A percentile compares a stretch with the other conserved stretches of the same genome.
Evolutionary conservation across 78 protist genomes (phyloP).

Genomic region (Tieghemostelium lacteum): DNA sequence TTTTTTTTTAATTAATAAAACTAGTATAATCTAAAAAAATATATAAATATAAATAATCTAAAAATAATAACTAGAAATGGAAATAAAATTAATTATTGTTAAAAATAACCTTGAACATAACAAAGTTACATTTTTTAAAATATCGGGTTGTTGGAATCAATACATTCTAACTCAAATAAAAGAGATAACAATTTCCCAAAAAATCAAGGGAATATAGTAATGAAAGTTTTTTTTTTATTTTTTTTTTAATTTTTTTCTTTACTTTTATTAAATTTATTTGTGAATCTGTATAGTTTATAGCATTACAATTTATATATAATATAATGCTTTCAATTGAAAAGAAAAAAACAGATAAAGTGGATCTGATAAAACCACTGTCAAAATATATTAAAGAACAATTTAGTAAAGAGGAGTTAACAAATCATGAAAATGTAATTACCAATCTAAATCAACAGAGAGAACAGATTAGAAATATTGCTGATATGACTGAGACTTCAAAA

Average conservation of each 20-base stretch:
- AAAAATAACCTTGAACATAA: too few species aligned
- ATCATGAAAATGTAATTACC: slow-evolving; percentile 33
- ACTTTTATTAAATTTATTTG: not conserved
- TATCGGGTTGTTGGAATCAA: too few species aligned
- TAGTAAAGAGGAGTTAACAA: slow-evolving; percentile 48
- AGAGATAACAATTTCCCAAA: too few species aligned
- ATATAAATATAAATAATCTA: too few species aligned
- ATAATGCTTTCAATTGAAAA: slow-evolving; percentile 71
- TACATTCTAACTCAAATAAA: too few species aligned
- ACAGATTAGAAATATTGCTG: slow-evolving; percentile 72
- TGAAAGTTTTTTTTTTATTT: not conserved
- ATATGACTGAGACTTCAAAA: slow-evolving; percentile 67
- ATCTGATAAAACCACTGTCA: slow-evolving; percentile 52
- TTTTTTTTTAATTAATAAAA: too few species aligned
- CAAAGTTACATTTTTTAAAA: too few species aligned
- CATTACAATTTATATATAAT: not conserved
- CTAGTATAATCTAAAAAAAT: too few species aligned
- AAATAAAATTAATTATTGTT: too few species aligned
- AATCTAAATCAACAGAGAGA: slow-evolving; percentile 31
- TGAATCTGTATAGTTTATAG: too few species aligned
- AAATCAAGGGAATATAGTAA: not conserved
- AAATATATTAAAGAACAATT: slow-evolving; percentile 74
- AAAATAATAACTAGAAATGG: too few species aligned
- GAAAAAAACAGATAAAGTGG: slow-evolving; percentile 80
- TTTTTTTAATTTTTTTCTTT: too few species aligned